Evolutionary conservation across 2,329 filamentous ascomycete species (phyloP), one percentile per base, ranked within the genome.

Genomic region (Fusarium sulawesiense): DNA sequence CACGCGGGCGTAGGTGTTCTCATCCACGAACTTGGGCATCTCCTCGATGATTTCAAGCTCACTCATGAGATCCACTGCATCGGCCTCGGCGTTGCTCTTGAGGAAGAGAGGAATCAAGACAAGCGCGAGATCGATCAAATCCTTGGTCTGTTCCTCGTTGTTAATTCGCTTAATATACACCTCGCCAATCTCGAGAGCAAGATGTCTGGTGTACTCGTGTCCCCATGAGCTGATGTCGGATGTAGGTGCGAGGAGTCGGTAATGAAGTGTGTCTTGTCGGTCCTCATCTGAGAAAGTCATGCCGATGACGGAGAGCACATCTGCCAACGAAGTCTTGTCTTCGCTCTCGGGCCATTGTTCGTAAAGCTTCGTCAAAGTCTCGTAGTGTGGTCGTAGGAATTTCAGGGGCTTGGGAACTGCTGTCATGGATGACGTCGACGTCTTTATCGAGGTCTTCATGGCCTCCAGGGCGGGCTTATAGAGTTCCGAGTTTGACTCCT

Each of bases 271-370:
- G 80, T 99, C 96, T 81, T 97, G 89, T 80, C 93, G 91, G 76
- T 97, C 93, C 82, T 98, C 96, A 78, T 98, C 95, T 50, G 95
- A 97, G 80, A 95, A 98, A 57, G 96, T 99, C 96, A 99, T 99
- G 67, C 95, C 96, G 74, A 99, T 92, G 50, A 99, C 96, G 16
- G 96, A 99, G 54, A 99, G 86, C 75, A 97, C 96, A 82, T 99
- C 97, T 47, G 96, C 97, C 71, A 99, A 85, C 6, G 94, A 88
- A 66, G 91, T 93, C 88, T 97, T 97, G 83, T 97, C 89, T 55
- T 93, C 89, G 70, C 93, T 90, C 60, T 88, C 87, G 6, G 92
- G 87, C 96, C 97, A 99, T 79, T 91, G 88, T 64, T 97, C 94
- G 84, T 98, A 97, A 29, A 94, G 85, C 80, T 92, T 92, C 68